Conservation (phyloP, 2,329 filamentous ascomycete species). For the Ascochyta koolunga region DNA sequence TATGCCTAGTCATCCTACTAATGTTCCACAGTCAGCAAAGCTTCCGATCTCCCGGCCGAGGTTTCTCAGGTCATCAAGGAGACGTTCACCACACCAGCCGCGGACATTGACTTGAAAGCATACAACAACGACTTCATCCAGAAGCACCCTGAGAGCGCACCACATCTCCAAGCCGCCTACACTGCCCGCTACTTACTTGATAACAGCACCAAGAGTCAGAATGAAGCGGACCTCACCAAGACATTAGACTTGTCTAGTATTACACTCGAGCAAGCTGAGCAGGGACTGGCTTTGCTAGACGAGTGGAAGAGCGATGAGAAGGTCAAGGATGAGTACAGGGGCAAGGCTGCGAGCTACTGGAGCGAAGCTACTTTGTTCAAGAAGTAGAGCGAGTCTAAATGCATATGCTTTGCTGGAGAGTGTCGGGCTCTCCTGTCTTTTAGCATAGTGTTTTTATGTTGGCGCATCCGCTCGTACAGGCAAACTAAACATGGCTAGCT, state of each 20-base stretch:
- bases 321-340: constrained; percentile 57
- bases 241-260: constrained; percentile 60
- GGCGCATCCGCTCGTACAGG: not conserved
- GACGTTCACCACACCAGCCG: constrained; percentile 67
- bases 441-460: not conserved
- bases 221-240: constrained; percentile 68
- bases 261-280: constrained; percentile 62
- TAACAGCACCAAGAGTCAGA: constrained; percentile 60
- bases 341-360: constrained; percentile 49
- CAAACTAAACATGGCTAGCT: not conserved
- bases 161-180: constrained; percentile 69
- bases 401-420: constrained; percentile 1
- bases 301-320: constrained; percentile 58
- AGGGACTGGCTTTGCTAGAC: constrained; percentile 58
- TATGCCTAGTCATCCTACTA: constrained; percentile 11
- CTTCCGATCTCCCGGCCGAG: constrained; percentile 65
- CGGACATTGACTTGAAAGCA: constrained; percentile 62
- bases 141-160: constrained; percentile 66
- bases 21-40: constrained; percentile 31
- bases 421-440: not conserved
- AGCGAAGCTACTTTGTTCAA: constrained; percentile 47
- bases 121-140: constrained; percentile 71
- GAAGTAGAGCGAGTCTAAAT: constrained; percentile 16
- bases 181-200: constrained; percentile 65
- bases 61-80: constrained; percentile 72